A percentile compares a stretch with the other conserved stretches of the same genome.
Conservation (phyloP, 2,329 filamentous ascomycete species). For the Aspergillus piperis region DNA sequence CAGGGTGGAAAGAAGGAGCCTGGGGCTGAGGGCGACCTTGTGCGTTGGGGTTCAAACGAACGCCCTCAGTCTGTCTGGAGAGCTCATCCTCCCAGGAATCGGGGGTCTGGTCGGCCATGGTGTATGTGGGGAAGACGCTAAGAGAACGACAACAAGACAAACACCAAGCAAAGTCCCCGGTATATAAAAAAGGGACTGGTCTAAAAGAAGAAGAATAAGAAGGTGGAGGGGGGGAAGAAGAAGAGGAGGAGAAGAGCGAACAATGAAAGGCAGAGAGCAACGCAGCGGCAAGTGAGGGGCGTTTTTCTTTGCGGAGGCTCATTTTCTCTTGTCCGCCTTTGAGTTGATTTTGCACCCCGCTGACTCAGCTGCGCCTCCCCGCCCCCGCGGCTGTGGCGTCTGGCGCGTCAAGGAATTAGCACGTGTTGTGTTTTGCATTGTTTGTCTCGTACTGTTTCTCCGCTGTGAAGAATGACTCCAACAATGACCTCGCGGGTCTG, state of each 20-base stretch:
- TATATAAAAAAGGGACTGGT: constrained; percentile 16
- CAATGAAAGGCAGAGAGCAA: constrained; percentile 4
- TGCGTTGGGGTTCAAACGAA: constrained; percentile 69
- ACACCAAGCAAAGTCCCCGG: constrained; percentile 19
- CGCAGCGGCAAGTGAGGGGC: constrained; percentile 28
- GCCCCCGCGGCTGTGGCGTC: constrained; percentile 16
- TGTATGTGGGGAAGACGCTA: constrained; percentile 28
- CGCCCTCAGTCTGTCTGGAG: constrained; percentile 72
- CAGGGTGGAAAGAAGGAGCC: constrained; percentile 63
- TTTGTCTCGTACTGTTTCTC: constrained; percentile 13
- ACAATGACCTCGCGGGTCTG: background rate
- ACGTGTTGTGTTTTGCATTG: constrained; percentile 11
- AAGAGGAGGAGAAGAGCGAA: constrained; percentile 9
- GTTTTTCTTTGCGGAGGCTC: constrained; percentile 15
- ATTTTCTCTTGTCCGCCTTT: background rate
- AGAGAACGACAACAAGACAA: constrained; percentile 26
- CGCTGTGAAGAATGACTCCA: background rate
- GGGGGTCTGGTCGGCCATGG: constrained; percentile 73
- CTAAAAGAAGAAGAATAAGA: constrained; percentile 10
- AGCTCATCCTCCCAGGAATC: constrained; percentile 96
- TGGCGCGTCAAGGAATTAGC: constrained; percentile 11
- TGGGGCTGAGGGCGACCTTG: constrained; percentile 51
- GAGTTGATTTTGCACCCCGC: constrained; percentile 30
- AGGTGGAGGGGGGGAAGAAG: constrained; percentile 13
- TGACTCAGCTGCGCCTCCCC: constrained; percentile 30